Evolutionary conservation across 495 filamentous ascomycete genomes (phyloP).

Genomic region (Chaetomium fimeti): DNA sequence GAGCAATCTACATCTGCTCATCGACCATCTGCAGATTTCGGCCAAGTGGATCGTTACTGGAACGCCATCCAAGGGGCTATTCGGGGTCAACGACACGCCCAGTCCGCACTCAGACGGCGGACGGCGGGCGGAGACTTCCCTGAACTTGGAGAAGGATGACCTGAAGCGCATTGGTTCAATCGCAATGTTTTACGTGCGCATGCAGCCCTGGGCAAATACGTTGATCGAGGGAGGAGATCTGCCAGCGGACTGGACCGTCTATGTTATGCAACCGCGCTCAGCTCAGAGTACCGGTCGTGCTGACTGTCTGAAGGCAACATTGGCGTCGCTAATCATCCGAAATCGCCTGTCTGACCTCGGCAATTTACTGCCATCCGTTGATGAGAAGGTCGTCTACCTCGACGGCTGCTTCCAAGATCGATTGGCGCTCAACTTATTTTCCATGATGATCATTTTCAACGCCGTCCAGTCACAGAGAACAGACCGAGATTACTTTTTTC

Average conservation of each 20-base stretch:
- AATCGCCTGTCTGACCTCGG: conserved; percentile 70
- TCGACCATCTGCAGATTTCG: conserved; percentile 66
- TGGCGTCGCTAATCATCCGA: conserved; percentile 78
- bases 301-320: conserved; percentile 63
- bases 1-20: conserved; percentile 63
- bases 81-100: conserved; percentile 54
- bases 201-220: conserved; percentile 69
- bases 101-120: neutral
- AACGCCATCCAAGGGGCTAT: conserved; percentile 79
- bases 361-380: conserved; percentile 62
- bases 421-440: conserved; percentile 79
- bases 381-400: conserved; percentile 69
- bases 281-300: conserved; percentile 52
- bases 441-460: conserved; percentile 76
- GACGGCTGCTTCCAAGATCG: conserved; percentile 82
- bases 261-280: conserved; percentile 67
- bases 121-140: conserved; percentile 26
- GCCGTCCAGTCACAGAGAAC: conserved; percentile 83
- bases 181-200: conserved; percentile 65
- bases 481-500: conserved; percentile 86
- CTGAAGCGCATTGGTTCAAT: conserved; percentile 72
- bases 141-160: conserved; percentile 63
- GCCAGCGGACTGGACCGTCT: conserved; percentile 64
- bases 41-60: conserved; percentile 88
- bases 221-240: conserved; percentile 38